Evolutionary conservation across 179 eudicot species (phyloP).

Genomic region (Patellifolia procumbens): DNA sequence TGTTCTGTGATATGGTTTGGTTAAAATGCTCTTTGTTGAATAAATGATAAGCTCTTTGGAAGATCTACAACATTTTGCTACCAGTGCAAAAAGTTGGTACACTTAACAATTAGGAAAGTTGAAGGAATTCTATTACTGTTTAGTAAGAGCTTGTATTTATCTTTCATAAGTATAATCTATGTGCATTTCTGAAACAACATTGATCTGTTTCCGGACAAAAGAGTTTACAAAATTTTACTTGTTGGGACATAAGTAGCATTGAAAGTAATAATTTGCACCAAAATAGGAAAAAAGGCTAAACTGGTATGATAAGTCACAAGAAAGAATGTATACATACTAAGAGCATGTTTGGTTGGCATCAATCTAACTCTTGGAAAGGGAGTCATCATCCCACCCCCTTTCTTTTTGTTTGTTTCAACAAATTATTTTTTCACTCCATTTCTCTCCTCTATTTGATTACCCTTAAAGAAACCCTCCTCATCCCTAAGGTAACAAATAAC

Average conservation of each 20-base stretch:
- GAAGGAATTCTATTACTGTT: background rate
- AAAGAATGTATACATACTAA: too few species aligned
- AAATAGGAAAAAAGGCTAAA: background rate
- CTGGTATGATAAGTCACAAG: too few species aligned
- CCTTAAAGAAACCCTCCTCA: too few species aligned
- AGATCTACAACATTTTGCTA: background rate
- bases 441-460: too few species aligned
- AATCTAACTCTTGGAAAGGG: too few species aligned
- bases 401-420: too few species aligned
- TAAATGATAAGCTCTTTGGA: background rate
- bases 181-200: background rate
- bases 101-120: background rate
- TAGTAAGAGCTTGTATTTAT: background rate
- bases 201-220: background rate
- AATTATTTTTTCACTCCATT: too few species aligned
- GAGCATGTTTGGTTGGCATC: too few species aligned
- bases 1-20: background rate
- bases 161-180: background rate
- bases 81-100: background rate
- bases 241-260: background rate
- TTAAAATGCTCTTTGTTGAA: background rate
- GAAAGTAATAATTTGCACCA: background rate
- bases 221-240: background rate
- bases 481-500: too few species aligned
- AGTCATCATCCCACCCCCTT: too few species aligned